Evolutionary conservation across 352 stramenopile genomes (phyloP).

Genomic region (Phytopythium boreale): DNA sequence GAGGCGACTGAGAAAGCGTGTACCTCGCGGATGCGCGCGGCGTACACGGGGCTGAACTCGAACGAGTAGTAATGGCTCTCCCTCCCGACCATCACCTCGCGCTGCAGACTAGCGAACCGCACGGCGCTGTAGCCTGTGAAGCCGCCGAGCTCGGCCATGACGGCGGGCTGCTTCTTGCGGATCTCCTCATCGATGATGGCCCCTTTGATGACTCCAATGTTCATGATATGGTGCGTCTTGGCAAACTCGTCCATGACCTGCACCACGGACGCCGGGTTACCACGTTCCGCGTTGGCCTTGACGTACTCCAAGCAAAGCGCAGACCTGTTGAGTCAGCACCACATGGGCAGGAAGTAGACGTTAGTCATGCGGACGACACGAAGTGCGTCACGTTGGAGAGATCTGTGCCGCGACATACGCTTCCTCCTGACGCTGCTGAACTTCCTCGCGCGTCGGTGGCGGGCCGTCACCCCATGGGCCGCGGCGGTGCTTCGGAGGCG

Average conservation of each 20-base stretch:
- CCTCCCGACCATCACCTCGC: conserved; percentile 21
- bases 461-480: conserved; percentile 13
- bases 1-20: neutral
- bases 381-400: too few relatives aligned
- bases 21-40: conserved; percentile 34
- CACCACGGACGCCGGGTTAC: conserved; percentile 30
- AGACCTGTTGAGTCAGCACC: conserved; percentile 9
- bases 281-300: conserved; percentile 24
- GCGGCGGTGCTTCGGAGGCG: neutral
- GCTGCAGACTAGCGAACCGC: conserved; percentile 38
- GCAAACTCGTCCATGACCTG: conserved; percentile 34
- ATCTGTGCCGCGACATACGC: neutral
- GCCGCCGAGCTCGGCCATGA: conserved; percentile 43
- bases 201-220: conserved; percentile 34
- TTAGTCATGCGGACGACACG: too few relatives aligned
- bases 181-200: conserved; percentile 39
- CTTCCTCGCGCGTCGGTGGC: conserved; percentile 12
- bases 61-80: conserved; percentile 48
- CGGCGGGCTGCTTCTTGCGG: conserved; percentile 22
- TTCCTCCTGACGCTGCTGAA: conserved; percentile 1
- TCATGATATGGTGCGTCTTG: conserved; percentile 37
- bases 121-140: conserved; percentile 52
- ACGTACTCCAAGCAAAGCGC: conserved; percentile 36
- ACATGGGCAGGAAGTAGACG: too few relatives aligned
- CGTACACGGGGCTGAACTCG: conserved; percentile 39